Base-by-base conservation (phyloP, 495 filamentous ascomycete species). In the Aspergillus diversus region DNA sequence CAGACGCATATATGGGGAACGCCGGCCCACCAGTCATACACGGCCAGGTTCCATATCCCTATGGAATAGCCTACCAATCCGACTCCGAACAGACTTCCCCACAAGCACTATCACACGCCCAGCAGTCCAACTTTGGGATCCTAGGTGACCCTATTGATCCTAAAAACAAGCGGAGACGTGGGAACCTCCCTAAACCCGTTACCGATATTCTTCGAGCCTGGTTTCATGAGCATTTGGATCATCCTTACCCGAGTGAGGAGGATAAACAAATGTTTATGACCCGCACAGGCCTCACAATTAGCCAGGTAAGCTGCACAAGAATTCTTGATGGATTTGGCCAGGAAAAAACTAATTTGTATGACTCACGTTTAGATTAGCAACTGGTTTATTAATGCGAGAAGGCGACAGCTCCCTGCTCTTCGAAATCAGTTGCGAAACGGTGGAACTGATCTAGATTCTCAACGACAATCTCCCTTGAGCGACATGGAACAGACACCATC, bases 341-440 rank as follows among this genome's bases (percentile, higher is more conserved):
- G 58, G 13, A 13, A 11, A 34, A 54, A 11, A 5, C 15, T n/a
- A 49, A 17, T 15, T 17, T 27, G 54, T 8, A 2, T 27, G 12
- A 0, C 9, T 57, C 57, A 54, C 60, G 4, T 52, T 76, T 74
- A 96, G 85, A 91, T 97, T 57, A 93, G 90, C 63, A 97, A 97
- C 70, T 97, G 92, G 92, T 97, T 96, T 73, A 97, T 97, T 74
- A 97, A 96, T 68, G 92, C 92, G 9, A 84, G 92, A 56, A 82
- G 92, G 50, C 86, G 92, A 47, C 88, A 92, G 63, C 74, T 93
- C n/a, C 91, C 91, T 16, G 76, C 76, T 21, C 77, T 92, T 59
- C 80, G 87, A 32, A 87, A 85, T 52, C 81, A 85, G 58, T 76
- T 79, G 71, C 80, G 80, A 17, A 77, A 69, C 33, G 75, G 74